phyloP scores from a whole-genome alignment of 2,329 filamentous ascomycete genomes.

The Harringtonia lauricola region DNA sequence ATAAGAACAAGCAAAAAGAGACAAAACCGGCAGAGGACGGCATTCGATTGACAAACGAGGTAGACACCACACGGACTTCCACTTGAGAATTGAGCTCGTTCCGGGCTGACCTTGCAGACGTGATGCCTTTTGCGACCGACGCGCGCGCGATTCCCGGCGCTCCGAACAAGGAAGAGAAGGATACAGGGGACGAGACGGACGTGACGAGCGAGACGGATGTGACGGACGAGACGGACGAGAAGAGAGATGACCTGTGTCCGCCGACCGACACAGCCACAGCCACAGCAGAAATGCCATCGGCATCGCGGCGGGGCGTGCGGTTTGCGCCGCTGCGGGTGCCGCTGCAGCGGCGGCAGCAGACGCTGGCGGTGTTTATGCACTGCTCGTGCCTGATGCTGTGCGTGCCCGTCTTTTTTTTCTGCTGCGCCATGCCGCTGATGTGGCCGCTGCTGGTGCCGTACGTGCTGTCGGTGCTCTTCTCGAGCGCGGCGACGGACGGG shows the following conservation, averaged over 20 bases:
- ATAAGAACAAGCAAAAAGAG: too few relatives aligned
- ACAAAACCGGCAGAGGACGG: too few relatives aligned
- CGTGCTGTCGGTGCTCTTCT: constrained; percentile 72
- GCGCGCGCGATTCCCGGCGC: too few relatives aligned
- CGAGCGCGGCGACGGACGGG: constrained; percentile 66
- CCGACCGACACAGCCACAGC: too few relatives aligned
- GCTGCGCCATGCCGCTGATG: constrained; percentile 80
- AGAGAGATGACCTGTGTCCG: too few relatives aligned
- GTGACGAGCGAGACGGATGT: neutral
- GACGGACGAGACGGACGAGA: neutral
- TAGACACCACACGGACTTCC: too few relatives aligned
- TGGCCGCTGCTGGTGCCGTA: constrained; percentile 76
- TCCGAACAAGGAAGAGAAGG: too few relatives aligned
- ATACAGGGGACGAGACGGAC: neutral
- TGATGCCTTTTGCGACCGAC: too few relatives aligned
- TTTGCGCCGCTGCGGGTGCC: constrained; percentile 76
- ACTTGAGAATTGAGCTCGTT: too few relatives aligned
- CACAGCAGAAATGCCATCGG: neutral
- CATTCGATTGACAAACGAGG: too few relatives aligned
- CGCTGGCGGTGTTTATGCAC: constrained; percentile 65
- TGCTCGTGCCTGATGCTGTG: constrained; percentile 59
- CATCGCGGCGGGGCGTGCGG: constrained; percentile 44
- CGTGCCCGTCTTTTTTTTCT: constrained; percentile 77
- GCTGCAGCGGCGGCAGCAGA: constrained; percentile 61
- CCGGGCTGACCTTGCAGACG: too few relatives aligned